Conservation (phyloP, 108 stramenopile genomes). For the Hondaea fermentalgiana region DNA sequence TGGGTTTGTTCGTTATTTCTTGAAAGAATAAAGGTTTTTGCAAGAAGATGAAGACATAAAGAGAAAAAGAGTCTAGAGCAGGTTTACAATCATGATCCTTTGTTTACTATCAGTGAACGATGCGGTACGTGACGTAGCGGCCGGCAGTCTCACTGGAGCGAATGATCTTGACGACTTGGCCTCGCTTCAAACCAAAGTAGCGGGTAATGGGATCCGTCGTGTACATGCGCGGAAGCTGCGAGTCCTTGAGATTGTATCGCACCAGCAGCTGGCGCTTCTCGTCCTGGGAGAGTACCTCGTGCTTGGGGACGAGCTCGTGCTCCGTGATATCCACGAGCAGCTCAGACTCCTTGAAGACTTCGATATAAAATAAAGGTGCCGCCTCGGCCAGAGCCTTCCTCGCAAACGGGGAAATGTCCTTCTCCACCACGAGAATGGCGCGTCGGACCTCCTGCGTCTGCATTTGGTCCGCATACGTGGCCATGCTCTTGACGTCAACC, state of each 20-base stretch:
- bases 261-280: conserved; percentile 87
- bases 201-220: conserved; percentile 92
- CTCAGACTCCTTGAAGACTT: conserved; percentile 95
- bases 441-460: conserved; percentile 55
- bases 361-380: conserved; percentile 72
- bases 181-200: conserved; percentile 93
- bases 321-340: conserved; percentile 96
- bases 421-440: conserved; percentile 77
- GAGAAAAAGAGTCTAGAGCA: no score
- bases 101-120: conserved; percentile 68
- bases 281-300: conserved; percentile 77
- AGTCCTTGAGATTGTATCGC: conserved; percentile 90
- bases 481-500: conserved; percentile 83
- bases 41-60: not conserved
- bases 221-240: conserved; percentile 96
- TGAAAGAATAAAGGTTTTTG: not conserved
- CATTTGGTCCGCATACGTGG: conserved; percentile 80
- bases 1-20: no score
- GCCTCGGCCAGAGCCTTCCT: conserved; percentile 81
- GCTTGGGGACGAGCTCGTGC: conserved; percentile 83
- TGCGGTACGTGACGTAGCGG: conserved; percentile 95
- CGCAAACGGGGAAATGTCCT: conserved; percentile 83
- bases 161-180: conserved; percentile 96
- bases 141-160: conserved; percentile 97
- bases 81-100: no score